These are phyloP conservation scores for Saturnispora ahearnii DNA, from an alignment of 805 yeast genomes.

Conservation along the genomic window DNA sequence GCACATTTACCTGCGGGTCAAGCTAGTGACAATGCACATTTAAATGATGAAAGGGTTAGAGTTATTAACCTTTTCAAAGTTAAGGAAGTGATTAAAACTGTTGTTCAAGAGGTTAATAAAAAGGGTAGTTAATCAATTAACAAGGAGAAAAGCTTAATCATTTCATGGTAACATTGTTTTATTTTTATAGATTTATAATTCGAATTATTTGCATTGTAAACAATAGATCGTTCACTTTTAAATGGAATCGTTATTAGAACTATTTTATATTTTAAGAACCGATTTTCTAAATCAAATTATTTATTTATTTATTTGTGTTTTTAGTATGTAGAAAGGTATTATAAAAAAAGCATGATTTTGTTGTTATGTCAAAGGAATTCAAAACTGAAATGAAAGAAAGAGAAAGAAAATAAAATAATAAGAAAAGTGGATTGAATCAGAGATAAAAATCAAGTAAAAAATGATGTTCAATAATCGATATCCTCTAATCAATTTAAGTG, in stretches of 20 bases:
- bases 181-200: neutral
- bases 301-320: slow-evolving; percentile 1
- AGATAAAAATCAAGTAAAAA: neutral
- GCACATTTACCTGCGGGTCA: slow-evolving; percentile 97
- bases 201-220: neutral
- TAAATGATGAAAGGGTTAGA: slow-evolving; percentile 77
- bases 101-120: slow-evolving; percentile 26
- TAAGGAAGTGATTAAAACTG: slow-evolving; percentile 50
- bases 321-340: slow-evolving; percentile 7
- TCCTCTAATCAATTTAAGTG: no score
- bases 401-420: neutral
- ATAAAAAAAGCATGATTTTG: neutral
- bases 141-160: neutral
- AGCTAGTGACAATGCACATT: slow-evolving; percentile 87
- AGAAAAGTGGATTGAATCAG: neutral
- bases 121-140: neutral
- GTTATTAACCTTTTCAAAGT: slow-evolving; percentile 70
- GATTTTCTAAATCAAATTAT: neutral
- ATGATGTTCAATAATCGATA: no score
- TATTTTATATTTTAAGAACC: no score
- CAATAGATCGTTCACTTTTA: neutral
- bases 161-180: neutral
- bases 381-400: neutral
- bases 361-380: neutral
- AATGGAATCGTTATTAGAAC: neutral